Conservation (phyloP, 257 asterid genomes). For the Solanum clarkiae region DNA sequence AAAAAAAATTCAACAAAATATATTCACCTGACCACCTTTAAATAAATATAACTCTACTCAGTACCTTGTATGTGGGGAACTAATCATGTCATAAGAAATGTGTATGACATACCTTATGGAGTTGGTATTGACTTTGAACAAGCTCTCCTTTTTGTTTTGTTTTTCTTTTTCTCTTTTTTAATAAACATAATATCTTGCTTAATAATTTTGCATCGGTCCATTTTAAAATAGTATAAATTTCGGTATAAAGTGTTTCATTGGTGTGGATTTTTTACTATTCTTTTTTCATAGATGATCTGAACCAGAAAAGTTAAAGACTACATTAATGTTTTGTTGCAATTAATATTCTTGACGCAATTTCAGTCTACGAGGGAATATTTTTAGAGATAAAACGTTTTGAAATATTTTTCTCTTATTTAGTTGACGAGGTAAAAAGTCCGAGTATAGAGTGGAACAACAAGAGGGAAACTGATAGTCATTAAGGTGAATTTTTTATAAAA, state of each 20-base stretch:
- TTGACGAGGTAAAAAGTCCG: background rate
- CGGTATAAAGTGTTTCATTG: background rate
- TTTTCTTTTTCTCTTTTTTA: background rate
- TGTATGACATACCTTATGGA: background rate
- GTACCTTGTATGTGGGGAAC: no score
- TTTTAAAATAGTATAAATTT: background rate
- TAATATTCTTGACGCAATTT: background rate
- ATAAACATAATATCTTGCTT: background rate
- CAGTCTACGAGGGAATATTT: background rate
- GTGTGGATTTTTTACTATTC: background rate
- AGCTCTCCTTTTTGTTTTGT: background rate
- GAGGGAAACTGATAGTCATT: background rate
- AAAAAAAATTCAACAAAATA: no score
- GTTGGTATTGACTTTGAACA: background rate
- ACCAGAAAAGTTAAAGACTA: background rate
- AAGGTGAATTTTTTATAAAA: background rate
- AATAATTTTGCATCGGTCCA: background rate
- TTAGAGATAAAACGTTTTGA: background rate
- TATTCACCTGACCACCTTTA: no score
- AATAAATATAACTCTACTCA: accelerated
- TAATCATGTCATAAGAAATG: no score
- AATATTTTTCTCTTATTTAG: background rate
- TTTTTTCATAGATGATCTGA: background rate
- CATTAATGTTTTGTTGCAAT: background rate
- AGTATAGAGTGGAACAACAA: background rate